phyloP scores from a whole-genome alignment of 2,329 filamentous ascomycete genomes.

The Dactylonectria macrodidyma region DNA sequence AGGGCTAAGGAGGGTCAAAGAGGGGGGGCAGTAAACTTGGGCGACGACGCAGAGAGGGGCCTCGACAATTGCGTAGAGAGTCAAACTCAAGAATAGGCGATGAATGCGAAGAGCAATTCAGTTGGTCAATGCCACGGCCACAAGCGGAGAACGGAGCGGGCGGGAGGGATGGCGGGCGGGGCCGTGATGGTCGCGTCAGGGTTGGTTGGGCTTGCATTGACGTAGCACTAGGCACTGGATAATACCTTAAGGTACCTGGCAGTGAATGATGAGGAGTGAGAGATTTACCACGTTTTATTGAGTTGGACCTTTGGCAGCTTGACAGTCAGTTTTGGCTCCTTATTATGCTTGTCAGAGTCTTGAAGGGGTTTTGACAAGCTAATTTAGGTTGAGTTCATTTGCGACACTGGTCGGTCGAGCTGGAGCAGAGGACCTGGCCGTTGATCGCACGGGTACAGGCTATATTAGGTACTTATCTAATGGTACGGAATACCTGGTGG shows the following conservation, averaged over 20 bases:
- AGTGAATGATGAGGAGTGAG: background rate
- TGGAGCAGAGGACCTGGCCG: constrained; percentile 2
- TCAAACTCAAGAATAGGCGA: constrained; percentile 6
- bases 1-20: constrained; percentile 9
- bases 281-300: constrained; percentile 1
- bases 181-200: constrained; percentile 27
- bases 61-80: constrained; percentile 10
- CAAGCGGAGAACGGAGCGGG: constrained; percentile 22
- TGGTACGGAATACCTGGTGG: too few relatives aligned
- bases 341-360: background rate
- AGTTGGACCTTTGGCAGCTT: background rate
- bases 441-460: background rate
- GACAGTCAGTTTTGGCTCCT: background rate
- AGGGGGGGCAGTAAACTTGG: constrained; percentile 13
- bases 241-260: too few relatives aligned
- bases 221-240: constrained; percentile 5
- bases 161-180: constrained; percentile 28
- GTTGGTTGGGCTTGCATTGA: constrained; percentile 11
- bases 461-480: too few relatives aligned
- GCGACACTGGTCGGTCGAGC: background rate
- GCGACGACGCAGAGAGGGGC: constrained; percentile 5
- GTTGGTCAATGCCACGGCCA: constrained; percentile 25
- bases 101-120: constrained; percentile 12
- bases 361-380: background rate
- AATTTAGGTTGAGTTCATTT: constrained; percentile 17